Evolutionary conservation across 441 rosid species (phyloP).

Genomic region (Iberis amara): DNA sequence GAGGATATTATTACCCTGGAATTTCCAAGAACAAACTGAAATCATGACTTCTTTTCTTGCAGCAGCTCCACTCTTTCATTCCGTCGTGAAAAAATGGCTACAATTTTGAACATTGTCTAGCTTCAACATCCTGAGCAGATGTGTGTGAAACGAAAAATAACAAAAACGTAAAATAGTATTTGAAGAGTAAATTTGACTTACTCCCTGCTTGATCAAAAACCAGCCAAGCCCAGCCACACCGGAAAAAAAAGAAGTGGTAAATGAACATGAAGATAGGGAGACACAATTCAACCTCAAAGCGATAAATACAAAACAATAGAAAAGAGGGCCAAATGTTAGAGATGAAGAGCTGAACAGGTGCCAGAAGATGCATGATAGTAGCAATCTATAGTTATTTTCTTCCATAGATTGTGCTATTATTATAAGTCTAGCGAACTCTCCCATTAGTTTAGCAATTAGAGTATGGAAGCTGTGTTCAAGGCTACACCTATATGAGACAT

Average conservation of each 20-base stretch:
- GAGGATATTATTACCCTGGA: conserved; percentile 56
- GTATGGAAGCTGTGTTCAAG: background rate
- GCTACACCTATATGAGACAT: background rate
- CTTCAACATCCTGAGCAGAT: conserved; percentile 2
- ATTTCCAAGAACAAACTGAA: conserved; percentile 74
- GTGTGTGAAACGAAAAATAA: background rate
- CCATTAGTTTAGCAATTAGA: background rate
- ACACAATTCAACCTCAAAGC: too few relatives aligned
- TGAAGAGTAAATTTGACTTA: conserved; percentile 35
- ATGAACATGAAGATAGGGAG: too few relatives aligned
- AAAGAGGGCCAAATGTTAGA: background rate
- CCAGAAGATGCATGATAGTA: background rate
- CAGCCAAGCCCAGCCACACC: conserved; percentile 28
- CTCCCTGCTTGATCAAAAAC: conserved; percentile 45
- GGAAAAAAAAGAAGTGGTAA: background rate
- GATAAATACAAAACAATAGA: background rate
- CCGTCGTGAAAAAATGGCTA: conserved; percentile 92
- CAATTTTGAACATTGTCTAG: conserved; percentile 25
- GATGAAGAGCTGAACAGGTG: background rate
- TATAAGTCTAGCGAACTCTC: too few relatives aligned
- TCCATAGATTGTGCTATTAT: too few relatives aligned
- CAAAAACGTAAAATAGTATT: background rate
- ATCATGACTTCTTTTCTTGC: conserved; percentile 91
- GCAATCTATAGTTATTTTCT: too few relatives aligned
- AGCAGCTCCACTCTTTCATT: conserved; percentile 97